These are phyloP conservation scores for Nyssa sinensis DNA, from an alignment of 148 eudicot genomes.

Conservation along the genomic window DNA sequence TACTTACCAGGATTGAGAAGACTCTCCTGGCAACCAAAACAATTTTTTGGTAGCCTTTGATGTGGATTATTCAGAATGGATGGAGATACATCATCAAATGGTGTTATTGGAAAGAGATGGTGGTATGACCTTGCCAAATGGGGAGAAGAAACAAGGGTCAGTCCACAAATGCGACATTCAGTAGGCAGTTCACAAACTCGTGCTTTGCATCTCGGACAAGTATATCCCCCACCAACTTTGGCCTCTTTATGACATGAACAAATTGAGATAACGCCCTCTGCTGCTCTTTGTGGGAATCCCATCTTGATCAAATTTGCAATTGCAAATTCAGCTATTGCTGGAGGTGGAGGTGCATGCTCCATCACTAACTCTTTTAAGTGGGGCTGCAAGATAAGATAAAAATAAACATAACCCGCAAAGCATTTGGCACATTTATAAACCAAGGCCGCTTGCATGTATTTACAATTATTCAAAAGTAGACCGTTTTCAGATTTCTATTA, in stretches of 20 bases:
- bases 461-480: too few relatives aligned
- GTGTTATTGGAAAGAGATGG: conserved; percentile 88
- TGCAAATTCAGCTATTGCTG: conserved; percentile 97
- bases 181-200: conserved; percentile 91
- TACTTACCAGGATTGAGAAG: conserved; percentile 68
- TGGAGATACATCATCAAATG: conserved; percentile 74
- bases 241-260: conserved; percentile 96
- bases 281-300: conserved; percentile 98
- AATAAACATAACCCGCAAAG: too few relatives aligned
- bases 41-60: conserved; percentile 46
- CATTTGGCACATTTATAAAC: not conserved
- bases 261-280: conserved; percentile 84
- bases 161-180: conserved; percentile 88
- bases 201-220: conserved; percentile 97
- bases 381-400: conserved; percentile 41
- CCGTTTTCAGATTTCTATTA: too few relatives aligned
- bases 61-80: conserved; percentile 34
- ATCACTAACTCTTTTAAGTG: conserved; percentile 86
- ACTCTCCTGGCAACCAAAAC: conserved; percentile 88
- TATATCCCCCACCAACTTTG: conserved; percentile 90
- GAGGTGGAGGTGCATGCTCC: conserved; percentile 98
- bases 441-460: not conserved
- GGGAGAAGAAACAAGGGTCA: conserved; percentile 97
- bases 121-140: conserved; percentile 96
- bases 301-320: conserved; percentile 83